phyloP scores from a whole-genome alignment of 2,329 filamentous ascomycete species.

The Colletotrichum cereale region DNA sequence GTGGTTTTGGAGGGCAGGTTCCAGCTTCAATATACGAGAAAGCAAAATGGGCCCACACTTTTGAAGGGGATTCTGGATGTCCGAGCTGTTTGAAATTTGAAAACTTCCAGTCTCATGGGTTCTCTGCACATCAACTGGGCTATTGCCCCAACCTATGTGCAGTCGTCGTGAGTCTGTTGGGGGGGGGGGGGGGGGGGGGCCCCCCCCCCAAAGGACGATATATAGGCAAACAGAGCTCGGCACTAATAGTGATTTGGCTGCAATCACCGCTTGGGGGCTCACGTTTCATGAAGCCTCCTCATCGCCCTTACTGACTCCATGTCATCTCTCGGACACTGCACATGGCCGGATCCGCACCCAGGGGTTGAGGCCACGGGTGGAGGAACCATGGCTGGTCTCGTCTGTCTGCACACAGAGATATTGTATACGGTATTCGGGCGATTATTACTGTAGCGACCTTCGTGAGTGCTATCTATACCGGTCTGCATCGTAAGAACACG shows the following conservation, averaged over 20 bases:
- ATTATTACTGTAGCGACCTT: constrained; percentile 28
- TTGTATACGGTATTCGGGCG: not conserved
- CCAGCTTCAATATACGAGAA: constrained; percentile 39
- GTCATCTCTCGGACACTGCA: constrained; percentile 13
- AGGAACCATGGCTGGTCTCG: not conserved
- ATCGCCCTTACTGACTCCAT: constrained; percentile 11
- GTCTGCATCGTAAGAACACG: constrained; percentile 44
- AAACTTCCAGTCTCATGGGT: constrained; percentile 6
- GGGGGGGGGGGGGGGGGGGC: too few relatives aligned
- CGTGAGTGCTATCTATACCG: constrained; percentile 43
- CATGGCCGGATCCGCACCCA: not conserved
- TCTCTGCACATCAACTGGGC: too few relatives aligned
- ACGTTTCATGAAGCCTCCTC: not conserved
- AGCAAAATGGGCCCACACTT: constrained; percentile 33
- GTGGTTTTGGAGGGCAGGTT: constrained; percentile 38
- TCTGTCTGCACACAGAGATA: not conserved
- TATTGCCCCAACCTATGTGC: too few relatives aligned
- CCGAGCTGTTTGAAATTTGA: constrained; percentile 33
- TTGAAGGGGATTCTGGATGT: constrained; percentile 40
- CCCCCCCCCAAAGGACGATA: too few relatives aligned
- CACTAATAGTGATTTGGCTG: not conserved
- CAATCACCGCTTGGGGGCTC: not conserved
- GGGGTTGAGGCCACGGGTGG: not conserved
- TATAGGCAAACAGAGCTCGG: not conserved
- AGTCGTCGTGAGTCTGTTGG: too few relatives aligned